Base-by-base conservation (phyloP, 2,329 filamentous ascomycete genomes). In the Fusarium mundagurra region DNA sequence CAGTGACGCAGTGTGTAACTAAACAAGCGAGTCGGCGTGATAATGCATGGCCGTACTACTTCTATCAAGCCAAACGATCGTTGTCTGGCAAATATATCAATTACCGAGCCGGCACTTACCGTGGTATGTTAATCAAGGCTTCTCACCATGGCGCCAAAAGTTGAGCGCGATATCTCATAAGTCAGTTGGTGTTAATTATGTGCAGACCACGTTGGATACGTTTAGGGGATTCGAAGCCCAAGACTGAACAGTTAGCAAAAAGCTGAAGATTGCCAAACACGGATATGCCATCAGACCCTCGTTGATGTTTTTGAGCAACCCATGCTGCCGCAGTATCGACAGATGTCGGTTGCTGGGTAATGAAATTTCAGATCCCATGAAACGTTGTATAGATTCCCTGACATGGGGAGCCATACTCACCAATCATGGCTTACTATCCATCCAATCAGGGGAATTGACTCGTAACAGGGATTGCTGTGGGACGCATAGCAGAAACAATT, bases 1-100 rank as follows among this genome's bases (percentile, higher is more conserved):
- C 39, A 50, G 61, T 48, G 39, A 72, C 18, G 38, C 71, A 54
- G 41, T 34, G 71, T 53, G 55, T 68, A 36, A 54, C 67, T 38
- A 53, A 47, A 27, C 55, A 74, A 69, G 71, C 71, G 67, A 74
- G 36, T 55, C 47, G 48, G 38, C 50, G 51, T 67, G 61, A 57
- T 65, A 59, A 41, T 47, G 48, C 58, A 58, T 67, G 47, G 24
- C 45, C 61, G 67, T 54, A 51, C 24, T n/a, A 54, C 61, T 27
- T 10, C 47, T 41, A 43, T 38, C 45, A 54, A 60, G 48, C 36
- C 58, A 61, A 66, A 47, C 33, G 34, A 51, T 17, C 44, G 47
- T 54, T 47, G 45, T 36, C 45, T 55, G 38, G 45, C 53, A 44
- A 51, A 31, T 38, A 58, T 54, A 55, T 33, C 41, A 67, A 55